A percentile compares a stretch with the other conserved stretches of the same genome.
Evolutionary conservation across 306 rosid genomes (phyloP).

Genomic region (Prunus mume): DNA sequence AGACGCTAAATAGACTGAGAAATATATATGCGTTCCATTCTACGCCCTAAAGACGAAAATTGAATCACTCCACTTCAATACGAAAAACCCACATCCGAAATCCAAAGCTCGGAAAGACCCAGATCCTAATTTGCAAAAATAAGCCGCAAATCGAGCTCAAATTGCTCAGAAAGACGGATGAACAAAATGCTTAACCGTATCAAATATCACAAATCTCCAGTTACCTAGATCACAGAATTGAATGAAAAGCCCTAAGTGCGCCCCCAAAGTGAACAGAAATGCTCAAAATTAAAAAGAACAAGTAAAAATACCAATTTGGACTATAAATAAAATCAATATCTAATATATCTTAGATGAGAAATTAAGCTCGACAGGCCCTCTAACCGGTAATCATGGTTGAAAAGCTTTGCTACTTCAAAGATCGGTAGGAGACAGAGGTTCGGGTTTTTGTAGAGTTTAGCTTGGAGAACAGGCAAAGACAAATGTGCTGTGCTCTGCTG

Average conservation of each 20-base stretch:
- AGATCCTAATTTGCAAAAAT: conserved; percentile 24
- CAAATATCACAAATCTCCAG: not conserved
- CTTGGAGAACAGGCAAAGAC: conserved; percentile 69
- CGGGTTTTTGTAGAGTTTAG: conserved; percentile 35
- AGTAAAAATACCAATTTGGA: not conserved
- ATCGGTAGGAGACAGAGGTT: conserved; percentile 24
- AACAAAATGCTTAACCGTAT: not conserved
- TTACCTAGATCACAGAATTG: not conserved
- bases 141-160: conserved; percentile 17
- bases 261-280: not conserved
- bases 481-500: conserved; percentile 6
- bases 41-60: not conserved
- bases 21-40: not conserved
- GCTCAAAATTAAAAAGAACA: not conserved
- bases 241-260: not conserved
- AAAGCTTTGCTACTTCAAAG: conserved; percentile 27
- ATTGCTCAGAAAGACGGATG: not conserved
- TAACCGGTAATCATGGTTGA: conserved; percentile 75
- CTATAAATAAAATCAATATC: conserved; percentile 3
- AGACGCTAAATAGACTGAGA: not conserved
- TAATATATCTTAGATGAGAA: not conserved
- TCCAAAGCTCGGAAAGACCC: conserved; percentile 21
- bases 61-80: not conserved
- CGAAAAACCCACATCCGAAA: conserved; percentile 20
- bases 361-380: conserved; percentile 20